A percentile compares a stretch with the other conserved stretches of the same genome.
Evolutionary conservation across 2,329 filamentous ascomycete species (phyloP).

Genomic region (Fusarium tupiense): DNA sequence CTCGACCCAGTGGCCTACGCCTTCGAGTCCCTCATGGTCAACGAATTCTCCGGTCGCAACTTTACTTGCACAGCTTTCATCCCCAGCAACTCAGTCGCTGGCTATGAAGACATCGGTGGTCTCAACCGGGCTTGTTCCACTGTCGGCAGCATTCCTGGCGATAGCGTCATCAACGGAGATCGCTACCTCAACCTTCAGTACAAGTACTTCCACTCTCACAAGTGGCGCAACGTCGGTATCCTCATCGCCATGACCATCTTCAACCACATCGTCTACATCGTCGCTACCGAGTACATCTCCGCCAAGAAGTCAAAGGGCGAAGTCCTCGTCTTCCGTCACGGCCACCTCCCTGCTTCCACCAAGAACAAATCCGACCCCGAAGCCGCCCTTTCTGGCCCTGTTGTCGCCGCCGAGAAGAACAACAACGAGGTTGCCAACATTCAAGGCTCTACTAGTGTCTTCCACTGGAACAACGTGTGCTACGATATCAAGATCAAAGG

Average conservation of each 20-base stretch:
- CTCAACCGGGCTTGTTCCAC: conserved; percentile 56
- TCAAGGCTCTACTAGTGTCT: conserved; percentile 55
- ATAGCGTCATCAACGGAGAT: conserved; percentile 56
- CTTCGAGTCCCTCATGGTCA: conserved; percentile 73
- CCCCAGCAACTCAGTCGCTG: conserved; percentile 39
- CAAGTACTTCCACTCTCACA: conserved; percentile 57
- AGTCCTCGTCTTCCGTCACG: conserved; percentile 66
- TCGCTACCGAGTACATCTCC: conserved; percentile 57
- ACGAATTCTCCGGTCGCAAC: conserved; percentile 64
- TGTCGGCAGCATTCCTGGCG: conserved; percentile 59
- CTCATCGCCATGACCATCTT: conserved; percentile 61
- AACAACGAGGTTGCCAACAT: conserved; percentile 27
- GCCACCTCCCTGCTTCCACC: conserved; percentile 39
- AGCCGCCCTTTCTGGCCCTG: conserved; percentile 27
- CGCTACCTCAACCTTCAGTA: conserved; percentile 59
- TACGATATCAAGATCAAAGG: conserved; percentile 79
- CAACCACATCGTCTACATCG: conserved; percentile 59
- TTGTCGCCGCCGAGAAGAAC: conserved; percentile 34
- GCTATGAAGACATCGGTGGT: conserved; percentile 42
- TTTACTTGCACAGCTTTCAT: conserved; percentile 41
- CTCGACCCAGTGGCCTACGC: conserved; percentile 72
- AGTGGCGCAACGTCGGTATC: conserved; percentile 68
- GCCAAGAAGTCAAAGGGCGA: conserved; percentile 69
- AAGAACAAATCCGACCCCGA: conserved; percentile 38
- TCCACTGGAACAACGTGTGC: conserved; percentile 77